Conservation (phyloP, 2,329 filamentous ascomycete genomes). For the Claviceps digitariae region DNA sequence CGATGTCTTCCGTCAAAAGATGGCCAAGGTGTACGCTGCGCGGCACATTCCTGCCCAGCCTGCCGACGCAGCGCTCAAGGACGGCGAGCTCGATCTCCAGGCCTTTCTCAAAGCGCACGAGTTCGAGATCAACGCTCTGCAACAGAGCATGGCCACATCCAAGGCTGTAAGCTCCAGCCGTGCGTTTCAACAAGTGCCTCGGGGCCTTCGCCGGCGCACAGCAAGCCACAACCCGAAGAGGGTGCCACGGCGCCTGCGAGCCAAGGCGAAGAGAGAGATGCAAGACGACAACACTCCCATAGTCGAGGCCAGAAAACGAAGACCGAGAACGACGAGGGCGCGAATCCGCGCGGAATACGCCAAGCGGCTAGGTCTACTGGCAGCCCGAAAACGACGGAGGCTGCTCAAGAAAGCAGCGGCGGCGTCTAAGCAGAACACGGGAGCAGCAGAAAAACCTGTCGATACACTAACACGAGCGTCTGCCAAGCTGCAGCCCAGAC, state of each 20-base stretch:
- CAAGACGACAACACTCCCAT: slow-evolving; percentile 81
- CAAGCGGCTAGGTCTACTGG: slow-evolving; percentile 52
- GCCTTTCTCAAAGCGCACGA: slow-evolving; percentile 75
- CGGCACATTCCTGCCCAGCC: slow-evolving; percentile 37
- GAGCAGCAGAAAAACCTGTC: slow-evolving; percentile 3
- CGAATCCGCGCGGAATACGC: slow-evolving; percentile 63
- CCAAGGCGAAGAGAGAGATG: slow-evolving; percentile 61
- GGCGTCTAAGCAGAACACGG: slow-evolving; percentile 3
- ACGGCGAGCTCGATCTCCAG: slow-evolving; percentile 74
- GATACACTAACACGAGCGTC: slow-evolving; percentile 8
- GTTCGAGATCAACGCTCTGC: slow-evolving; percentile 77
- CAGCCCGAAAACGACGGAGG: slow-evolving; percentile 38
- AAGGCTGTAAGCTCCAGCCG: slow-evolving; percentile 49
- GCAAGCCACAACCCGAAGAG: slow-evolving; percentile 92
- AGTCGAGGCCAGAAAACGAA: slow-evolving; percentile 51
- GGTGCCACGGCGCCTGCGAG: slow-evolving; percentile 64
- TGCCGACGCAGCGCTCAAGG: slow-evolving; percentile 37
- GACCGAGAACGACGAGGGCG: slow-evolving; percentile 42
- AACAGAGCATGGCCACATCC: slow-evolving; percentile 66
- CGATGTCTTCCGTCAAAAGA: slow-evolving; percentile 24
- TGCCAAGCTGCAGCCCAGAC: slow-evolving; percentile 26
- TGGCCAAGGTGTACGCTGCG: slow-evolving; percentile 31
- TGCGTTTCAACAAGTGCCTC: slow-evolving; percentile 84
- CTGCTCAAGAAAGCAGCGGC: slow-evolving; percentile 18
- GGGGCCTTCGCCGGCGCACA: slow-evolving; percentile 70